Evolutionary conservation across 306 rosid genomes (phyloP).

Genomic region (Corylus heterophylla): DNA sequence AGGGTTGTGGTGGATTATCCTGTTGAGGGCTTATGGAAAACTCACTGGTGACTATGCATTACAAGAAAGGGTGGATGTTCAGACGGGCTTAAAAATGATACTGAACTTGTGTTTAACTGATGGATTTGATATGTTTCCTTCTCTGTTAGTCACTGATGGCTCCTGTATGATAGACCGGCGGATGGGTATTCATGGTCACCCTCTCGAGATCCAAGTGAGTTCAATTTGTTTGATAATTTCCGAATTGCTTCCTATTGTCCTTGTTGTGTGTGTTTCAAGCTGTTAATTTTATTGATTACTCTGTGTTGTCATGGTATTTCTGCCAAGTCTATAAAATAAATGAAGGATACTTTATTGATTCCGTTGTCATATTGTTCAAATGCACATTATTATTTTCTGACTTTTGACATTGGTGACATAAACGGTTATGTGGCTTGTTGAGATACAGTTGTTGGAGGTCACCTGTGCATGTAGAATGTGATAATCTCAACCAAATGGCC

Average conservation of each 20-base stretch:
- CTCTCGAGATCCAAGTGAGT: constrained; percentile 96
- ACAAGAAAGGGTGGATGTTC: constrained; percentile 92
- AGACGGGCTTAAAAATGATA: constrained; percentile 90
- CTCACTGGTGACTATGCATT: constrained; percentile 76
- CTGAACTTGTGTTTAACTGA: constrained; percentile 84
- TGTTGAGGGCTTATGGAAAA: constrained; percentile 88
- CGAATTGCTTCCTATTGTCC: background rate
- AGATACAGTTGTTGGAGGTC: background rate
- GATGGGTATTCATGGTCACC: constrained; percentile 99
- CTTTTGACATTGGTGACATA: background rate
- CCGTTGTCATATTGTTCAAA: background rate
- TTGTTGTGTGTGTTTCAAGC: background rate
- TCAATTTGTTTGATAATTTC: background rate
- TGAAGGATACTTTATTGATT: background rate
- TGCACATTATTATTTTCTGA: background rate
- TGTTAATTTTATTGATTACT: background rate
- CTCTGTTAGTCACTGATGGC: constrained; percentile 94
- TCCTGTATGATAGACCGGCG: constrained; percentile 99
- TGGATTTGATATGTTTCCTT: constrained; percentile 96
- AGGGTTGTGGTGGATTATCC: constrained; percentile 99
- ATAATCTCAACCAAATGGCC: constrained; percentile 5
- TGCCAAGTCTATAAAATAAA: background rate
- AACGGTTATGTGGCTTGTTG: background rate
- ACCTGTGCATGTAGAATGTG: background rate
- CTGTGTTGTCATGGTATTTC: background rate